phyloP scores from a whole-genome alignment of 139 green algal genomes.

The Picochlorum sp. region DNA sequence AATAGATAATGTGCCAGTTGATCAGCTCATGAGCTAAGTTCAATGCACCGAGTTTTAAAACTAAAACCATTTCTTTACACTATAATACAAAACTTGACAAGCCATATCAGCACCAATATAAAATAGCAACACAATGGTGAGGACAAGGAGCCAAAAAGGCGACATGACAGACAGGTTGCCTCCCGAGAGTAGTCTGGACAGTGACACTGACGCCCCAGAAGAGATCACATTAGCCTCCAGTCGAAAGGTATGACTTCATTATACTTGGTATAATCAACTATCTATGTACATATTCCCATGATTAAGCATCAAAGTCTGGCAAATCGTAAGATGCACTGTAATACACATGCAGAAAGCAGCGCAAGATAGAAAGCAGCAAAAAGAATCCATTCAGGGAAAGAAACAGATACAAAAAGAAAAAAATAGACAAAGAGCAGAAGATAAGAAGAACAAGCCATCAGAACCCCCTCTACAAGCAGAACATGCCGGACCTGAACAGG shows the following conservation, averaged over 20 bases:
- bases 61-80: neutral
- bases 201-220: conserved; percentile 7
- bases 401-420: neutral
- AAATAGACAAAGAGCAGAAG: neutral
- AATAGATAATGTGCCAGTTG: too few relatives aligned
- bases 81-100: neutral
- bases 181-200: neutral
- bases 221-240: neutral
- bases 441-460: neutral
- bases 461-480: neutral
- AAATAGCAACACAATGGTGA: neutral
- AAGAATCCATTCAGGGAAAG: neutral
- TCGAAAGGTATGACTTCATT: neutral
- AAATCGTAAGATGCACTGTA: too few relatives aligned
- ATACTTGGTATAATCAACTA: neutral
- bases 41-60: too few relatives aligned
- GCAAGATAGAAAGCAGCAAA: neutral
- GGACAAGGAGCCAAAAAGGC: neutral
- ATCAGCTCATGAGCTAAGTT: too few relatives aligned
- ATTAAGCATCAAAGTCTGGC: too few relatives aligned
- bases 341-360: too few relatives aligned
- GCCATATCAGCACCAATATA: neutral
- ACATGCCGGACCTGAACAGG: neutral
- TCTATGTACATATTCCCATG: too few relatives aligned
- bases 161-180: neutral